Evolutionary conservation across 148 eudicot species (phyloP), one percentile per base, ranked within the genome.

Genomic region (Tetragonia tetragonoides): DNA sequence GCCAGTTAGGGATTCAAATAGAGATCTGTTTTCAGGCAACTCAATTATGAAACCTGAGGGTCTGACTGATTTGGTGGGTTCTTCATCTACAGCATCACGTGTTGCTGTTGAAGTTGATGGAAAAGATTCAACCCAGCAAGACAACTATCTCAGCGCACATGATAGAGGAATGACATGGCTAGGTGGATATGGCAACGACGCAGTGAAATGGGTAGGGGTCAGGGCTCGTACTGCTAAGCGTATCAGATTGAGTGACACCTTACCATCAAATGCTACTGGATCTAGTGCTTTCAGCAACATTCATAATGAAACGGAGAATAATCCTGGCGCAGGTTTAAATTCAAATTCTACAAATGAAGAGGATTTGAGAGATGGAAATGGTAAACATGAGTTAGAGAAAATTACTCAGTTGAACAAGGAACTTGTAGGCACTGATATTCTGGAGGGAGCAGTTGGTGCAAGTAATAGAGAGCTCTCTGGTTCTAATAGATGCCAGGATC

Each of bases 141-240:
- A 69, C 51, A 74, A 49, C 39, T 84, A 17, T 10, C 64, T 54
- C 56, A 28, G 76, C 73, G 81, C 47, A 74, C 66, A 38, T 80
- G 87, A 83, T 74, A 82, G 77, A 82, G 75, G 78, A 80, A 66
- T 79, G 21, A 83, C 86, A 73, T 85, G 89, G 77, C 84, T 83
- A 60, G 87, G 81, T 81, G 89, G 87, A 46, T 77, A 73, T 73
- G 76, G 73, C 61, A 84, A 77, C 75, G 88, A 80, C 68, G 64
- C 82, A 20, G 81, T 91, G 72, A 84, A 78, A 76, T 95, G 99
- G 99, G 99, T 95, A 70, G 93, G 94, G 78, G 90, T 84, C 28
- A 93, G 82, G 79, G 76, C 89, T 80, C 99, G 99, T 66, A 85
- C 97, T 69, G 83, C 93, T 68, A 93, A 90, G 84, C 92, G 94